Conservation (phyloP, 176 grass and related monocot genomes). For the bread wheat (Triticum aestivum) region DNA sequence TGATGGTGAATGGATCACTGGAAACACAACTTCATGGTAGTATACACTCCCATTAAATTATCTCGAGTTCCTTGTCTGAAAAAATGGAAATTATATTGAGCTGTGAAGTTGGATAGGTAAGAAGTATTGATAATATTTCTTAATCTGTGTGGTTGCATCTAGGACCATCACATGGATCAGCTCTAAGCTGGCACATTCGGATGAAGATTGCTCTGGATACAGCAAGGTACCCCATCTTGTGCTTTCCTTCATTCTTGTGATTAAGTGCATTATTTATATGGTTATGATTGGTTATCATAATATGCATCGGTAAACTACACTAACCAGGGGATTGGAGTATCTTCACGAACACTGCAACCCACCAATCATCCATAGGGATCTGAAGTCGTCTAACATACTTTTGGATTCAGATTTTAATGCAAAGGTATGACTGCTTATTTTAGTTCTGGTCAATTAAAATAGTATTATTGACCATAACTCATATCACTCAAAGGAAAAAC, state of each 20-base stretch:
- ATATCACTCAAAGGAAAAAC: not conserved
- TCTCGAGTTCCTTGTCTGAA: not conserved
- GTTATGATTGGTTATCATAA: slow-evolving; percentile 30
- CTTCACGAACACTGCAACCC: slow-evolving; percentile 90
- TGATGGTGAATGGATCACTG: slow-evolving; percentile 87
- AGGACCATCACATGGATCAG: slow-evolving; percentile 87
- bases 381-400: slow-evolving; percentile 98
- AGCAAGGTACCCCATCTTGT: slow-evolving; percentile 66
- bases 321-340: slow-evolving; percentile 89
- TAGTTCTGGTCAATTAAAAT: slow-evolving; percentile 16
- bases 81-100: not conserved
- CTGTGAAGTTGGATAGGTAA: not conserved
- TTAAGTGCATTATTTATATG: not conserved
- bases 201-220: slow-evolving; percentile 99
- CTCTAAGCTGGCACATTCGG: slow-evolving; percentile 82
- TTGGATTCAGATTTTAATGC: slow-evolving; percentile 86
- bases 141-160: slow-evolving; percentile 17
- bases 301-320: slow-evolving; percentile 31
- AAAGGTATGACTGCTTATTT: slow-evolving; percentile 59
- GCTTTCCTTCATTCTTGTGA: slow-evolving; percentile 9
- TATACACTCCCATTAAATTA: not conserved
- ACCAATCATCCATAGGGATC: slow-evolving; percentile 91
- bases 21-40: slow-evolving; percentile 89
- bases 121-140: slow-evolving; percentile 4
- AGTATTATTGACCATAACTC: slow-evolving; percentile 3